phyloP scores from a whole-genome alignment of 495 filamentous ascomycete species.

The Cercophora sp. region DNA sequence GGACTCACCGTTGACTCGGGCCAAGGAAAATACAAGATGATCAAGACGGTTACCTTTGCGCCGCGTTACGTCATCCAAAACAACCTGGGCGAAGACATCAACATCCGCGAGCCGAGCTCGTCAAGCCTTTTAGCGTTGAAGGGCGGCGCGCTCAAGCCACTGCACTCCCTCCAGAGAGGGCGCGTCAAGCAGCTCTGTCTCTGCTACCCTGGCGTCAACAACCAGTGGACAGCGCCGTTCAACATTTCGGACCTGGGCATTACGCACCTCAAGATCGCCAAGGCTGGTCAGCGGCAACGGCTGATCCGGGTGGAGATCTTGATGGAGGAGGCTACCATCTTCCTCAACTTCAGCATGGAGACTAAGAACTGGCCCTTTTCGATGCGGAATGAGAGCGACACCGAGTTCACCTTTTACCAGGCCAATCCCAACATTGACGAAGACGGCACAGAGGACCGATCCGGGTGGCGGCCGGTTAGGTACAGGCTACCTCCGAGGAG shows the following conservation, averaged over 20 bases:
- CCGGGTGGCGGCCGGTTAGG: slow-evolving; percentile 82
- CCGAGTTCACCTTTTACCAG: slow-evolving; percentile 93
- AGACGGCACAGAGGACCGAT: slow-evolving; percentile 75
- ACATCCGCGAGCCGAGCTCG: slow-evolving; percentile 83
- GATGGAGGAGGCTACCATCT: slow-evolving; percentile 87
- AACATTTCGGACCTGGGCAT: slow-evolving; percentile 92
- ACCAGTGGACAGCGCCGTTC: slow-evolving; percentile 97
- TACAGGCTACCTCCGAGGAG: slow-evolving; percentile 93
- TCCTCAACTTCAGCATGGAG: slow-evolving; percentile 85
- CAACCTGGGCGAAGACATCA: slow-evolving; percentile 79
- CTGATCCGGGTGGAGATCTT: slow-evolving; percentile 85
- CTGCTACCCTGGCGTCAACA: slow-evolving; percentile 91
- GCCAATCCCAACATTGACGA: slow-evolving; percentile 68
- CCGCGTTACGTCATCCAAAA: slow-evolving; percentile 94
- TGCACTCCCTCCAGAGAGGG: slow-evolving; percentile 79
- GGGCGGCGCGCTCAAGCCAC: slow-evolving; percentile 68
- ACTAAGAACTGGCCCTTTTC: slow-evolving; percentile 96
- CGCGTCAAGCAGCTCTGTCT: slow-evolving; percentile 83
- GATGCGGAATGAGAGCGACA: slow-evolving; percentile 95
- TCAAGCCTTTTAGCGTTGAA: slow-evolving; percentile 74
- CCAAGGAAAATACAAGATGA: slow-evolving; percentile 95
- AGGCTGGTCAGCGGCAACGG: slow-evolving; percentile 79
- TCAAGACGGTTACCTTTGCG: slow-evolving; percentile 88
- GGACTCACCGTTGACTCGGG: slow-evolving; percentile 85
- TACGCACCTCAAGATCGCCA: slow-evolving; percentile 89